Evolutionary conservation across 257 asterid species (phyloP).

Genomic region (Nicotiana knightiana): DNA sequence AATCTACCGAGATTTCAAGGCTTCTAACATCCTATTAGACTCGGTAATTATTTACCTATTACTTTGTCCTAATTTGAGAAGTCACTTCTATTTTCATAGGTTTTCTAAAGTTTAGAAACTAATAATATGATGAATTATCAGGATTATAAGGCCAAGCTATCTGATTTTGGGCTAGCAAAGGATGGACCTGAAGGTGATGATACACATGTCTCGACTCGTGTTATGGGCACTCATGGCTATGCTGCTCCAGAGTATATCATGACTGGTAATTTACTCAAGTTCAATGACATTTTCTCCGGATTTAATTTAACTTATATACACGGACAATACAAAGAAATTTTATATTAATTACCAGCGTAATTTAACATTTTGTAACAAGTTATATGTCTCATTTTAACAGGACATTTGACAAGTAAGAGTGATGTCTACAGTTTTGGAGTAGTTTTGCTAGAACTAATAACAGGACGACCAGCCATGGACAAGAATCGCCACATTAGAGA

Average conservation of each 20-base stretch:
- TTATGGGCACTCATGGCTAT: slow-evolving; percentile 90
- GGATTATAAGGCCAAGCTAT: slow-evolving; percentile 62
- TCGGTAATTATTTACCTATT: slow-evolving; percentile 19
- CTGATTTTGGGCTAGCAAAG: slow-evolving; percentile 82
- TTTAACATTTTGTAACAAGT: background rate
- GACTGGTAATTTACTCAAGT: slow-evolving; percentile 43
- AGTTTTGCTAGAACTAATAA: slow-evolving; percentile 60
- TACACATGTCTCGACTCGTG: slow-evolving; percentile 62
- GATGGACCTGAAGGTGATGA: slow-evolving; percentile 83
- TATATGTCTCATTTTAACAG: slow-evolving; percentile 22
- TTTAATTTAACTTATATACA: too few relatives aligned
- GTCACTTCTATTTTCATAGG: background rate
- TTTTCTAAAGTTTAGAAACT: background rate
- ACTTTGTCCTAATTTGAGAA: background rate
- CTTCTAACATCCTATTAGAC: slow-evolving; percentile 57
- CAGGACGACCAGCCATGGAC: slow-evolving; percentile 55
- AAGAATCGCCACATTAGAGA: slow-evolving; percentile 46
- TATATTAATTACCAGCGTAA: background rate
- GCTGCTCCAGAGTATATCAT: slow-evolving; percentile 88
- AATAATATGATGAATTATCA: slow-evolving; percentile 9
- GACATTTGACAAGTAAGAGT: slow-evolving; percentile 66
- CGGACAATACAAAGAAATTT: too few relatives aligned
- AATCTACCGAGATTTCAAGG: slow-evolving; percentile 77
- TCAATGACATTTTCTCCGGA: too few relatives aligned
- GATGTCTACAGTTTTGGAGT: slow-evolving; percentile 83